Evolutionary conservation across 306 rosid species (phyloP).

Genomic region (Betula pendula): DNA sequence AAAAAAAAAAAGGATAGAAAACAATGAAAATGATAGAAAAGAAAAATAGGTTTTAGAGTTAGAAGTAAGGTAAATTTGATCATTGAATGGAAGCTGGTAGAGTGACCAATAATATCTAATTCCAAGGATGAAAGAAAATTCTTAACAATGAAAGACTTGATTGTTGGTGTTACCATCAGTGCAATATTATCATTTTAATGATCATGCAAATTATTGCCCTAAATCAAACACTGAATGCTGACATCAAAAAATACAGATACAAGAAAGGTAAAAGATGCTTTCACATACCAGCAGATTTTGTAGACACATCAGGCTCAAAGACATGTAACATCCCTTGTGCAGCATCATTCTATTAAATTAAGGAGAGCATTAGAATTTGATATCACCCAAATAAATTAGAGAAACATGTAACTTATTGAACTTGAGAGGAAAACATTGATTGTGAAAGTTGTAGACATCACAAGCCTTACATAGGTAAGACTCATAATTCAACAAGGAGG

Average conservation of each 20-base stretch:
- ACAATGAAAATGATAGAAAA: neutral
- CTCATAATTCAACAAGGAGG: neutral
- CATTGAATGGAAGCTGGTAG: neutral
- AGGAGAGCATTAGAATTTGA: conserved; percentile 33
- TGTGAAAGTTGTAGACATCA: neutral
- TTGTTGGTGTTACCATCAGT: neutral
- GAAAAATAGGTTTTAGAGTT: neutral
- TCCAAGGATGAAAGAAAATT: neutral
- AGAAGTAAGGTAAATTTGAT: neutral
- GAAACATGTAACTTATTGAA: conserved; percentile 8
- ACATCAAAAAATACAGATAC: neutral
- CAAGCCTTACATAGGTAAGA: neutral
- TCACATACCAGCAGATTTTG: conserved; percentile 57
- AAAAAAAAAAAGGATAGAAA: too few species aligned
- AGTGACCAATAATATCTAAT: neutral
- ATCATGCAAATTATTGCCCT: neutral
- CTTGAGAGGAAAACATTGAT: neutral
- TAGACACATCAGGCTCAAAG: conserved; percentile 53
- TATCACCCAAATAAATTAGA: conserved; percentile 6
- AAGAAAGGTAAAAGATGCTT: conserved; percentile 18
- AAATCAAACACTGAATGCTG: neutral
- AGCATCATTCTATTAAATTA: conserved; percentile 48
- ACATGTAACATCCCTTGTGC: conserved; percentile 56
- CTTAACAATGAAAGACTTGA: neutral
- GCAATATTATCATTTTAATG: neutral